These are phyloP conservation scores for Trypanosoma theileri DNA, from an alignment of 208 protist species.

Conservation along the genomic window DNA sequence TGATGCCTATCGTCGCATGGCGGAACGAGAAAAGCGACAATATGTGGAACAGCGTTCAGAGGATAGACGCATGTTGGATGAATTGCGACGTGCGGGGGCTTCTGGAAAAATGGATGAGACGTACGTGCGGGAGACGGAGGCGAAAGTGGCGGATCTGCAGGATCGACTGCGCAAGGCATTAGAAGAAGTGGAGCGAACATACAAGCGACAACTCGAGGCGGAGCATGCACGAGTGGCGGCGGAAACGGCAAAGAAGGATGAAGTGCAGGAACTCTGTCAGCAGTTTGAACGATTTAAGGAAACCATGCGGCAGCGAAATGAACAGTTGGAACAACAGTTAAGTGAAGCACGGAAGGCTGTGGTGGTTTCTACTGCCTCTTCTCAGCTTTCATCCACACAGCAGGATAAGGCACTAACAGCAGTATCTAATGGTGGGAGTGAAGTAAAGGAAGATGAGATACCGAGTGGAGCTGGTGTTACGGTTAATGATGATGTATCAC, in stretches of 20 bases:
- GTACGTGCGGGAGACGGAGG: slow-evolving; percentile 33
- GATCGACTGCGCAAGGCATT: slow-evolving; percentile 24
- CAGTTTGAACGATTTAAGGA: slow-evolving; percentile 31
- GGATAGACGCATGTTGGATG: slow-evolving; percentile 41
- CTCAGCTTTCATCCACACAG: no score
- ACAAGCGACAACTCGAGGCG: slow-evolving; percentile 41
- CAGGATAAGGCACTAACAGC: no score
- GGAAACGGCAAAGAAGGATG: slow-evolving; percentile 35
- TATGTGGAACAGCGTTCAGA: slow-evolving; percentile 26
- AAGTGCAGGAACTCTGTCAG: slow-evolving; percentile 30
- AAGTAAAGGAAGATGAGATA: not conserved
- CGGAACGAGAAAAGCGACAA: slow-evolving; percentile 22
- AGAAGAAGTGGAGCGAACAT: slow-evolving; percentile 27
- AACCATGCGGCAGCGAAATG: slow-evolving; percentile 16
- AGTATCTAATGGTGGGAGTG: not conserved
- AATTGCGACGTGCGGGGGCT: slow-evolving; percentile 33
- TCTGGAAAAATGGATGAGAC: slow-evolving; percentile 34
- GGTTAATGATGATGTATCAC: not conserved
- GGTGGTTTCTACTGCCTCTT: no score
- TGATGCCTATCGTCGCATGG: slow-evolving; percentile 33
- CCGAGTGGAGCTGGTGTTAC: not conserved
- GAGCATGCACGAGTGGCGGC: slow-evolving; percentile 29
- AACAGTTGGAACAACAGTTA: slow-evolving; percentile 22
- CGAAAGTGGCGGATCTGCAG: slow-evolving; percentile 28
- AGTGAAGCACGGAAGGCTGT: slow-evolving; percentile 9